phyloP scores from a whole-genome alignment of 2,329 filamentous ascomycete genomes.

The Juglanconis juglandina region DNA sequence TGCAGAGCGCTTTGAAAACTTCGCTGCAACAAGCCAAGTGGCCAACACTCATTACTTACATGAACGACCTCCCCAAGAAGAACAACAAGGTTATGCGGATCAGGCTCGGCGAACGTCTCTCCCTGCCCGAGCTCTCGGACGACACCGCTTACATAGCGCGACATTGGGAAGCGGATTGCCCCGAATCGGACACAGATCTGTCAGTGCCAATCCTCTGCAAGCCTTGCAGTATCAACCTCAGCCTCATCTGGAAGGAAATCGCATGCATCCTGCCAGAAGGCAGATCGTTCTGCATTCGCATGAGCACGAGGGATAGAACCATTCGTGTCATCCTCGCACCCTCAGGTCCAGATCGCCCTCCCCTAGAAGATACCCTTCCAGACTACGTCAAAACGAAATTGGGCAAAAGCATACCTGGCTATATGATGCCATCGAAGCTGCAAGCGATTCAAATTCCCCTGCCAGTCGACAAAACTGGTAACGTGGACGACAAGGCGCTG shows the following conservation, averaged over 20 bases:
- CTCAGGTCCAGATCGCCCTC: neutral
- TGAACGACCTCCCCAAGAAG: constrained; percentile 51
- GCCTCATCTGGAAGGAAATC: constrained; percentile 21
- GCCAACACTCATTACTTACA: constrained; percentile 50
- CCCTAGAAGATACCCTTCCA: constrained; percentile 2
- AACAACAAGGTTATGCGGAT: constrained; percentile 59
- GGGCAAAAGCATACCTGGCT: constrained; percentile 25
- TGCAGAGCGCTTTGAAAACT: constrained; percentile 45
- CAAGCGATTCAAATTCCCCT: constrained; percentile 32
- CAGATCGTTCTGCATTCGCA: constrained; percentile 22
- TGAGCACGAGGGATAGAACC: constrained; percentile 18
- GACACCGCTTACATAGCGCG: constrained; percentile 38
- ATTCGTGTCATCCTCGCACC: constrained; percentile 5
- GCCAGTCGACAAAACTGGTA: constrained; percentile 27
- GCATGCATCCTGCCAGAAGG: neutral
- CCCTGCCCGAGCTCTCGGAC: constrained; percentile 42
- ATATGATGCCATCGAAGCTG: constrained; percentile 37
- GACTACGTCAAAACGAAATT: constrained; percentile 18
- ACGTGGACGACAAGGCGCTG: constrained; percentile 6
- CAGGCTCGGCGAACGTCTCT: constrained; percentile 46
- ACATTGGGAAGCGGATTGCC: constrained; percentile 50
- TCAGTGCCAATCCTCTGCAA: constrained; percentile 36
- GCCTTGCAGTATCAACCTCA: constrained; percentile 31
- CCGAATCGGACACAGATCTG: constrained; percentile 44
- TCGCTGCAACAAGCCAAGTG: constrained; percentile 52